phyloP scores from a whole-genome alignment of 441 rosid genomes.

The Isatis lusitanica region DNA sequence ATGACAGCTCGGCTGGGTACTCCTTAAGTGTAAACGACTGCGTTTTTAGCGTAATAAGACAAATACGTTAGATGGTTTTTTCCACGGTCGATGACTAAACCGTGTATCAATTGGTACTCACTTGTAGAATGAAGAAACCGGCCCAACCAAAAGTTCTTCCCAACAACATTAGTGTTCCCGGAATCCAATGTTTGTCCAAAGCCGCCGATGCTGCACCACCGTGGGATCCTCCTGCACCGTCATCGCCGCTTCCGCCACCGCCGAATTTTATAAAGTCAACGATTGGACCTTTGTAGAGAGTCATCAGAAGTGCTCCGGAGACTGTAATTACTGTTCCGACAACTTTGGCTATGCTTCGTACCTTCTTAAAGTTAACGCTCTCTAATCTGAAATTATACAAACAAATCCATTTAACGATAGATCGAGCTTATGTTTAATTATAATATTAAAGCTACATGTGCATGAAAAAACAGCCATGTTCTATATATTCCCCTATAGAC shows the following conservation, averaged over 20 bases:
- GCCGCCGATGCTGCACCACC: conserved; percentile 35
- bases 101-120: conserved; percentile 33
- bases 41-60: conserved; percentile 2
- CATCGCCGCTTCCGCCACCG: conserved; percentile 41
- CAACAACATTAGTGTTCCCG: conserved; percentile 70
- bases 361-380: conserved; percentile 58
- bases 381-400: conserved; percentile 56
- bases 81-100: conserved; percentile 17
- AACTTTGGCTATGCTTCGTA: conserved; percentile 71
- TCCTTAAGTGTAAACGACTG: conserved; percentile 78
- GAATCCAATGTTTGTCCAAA: conserved; percentile 56
- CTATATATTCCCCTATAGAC: background rate
- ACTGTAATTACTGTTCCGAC: conserved; percentile 79
- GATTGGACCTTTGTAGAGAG: conserved; percentile 86
- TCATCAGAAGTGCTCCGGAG: conserved; percentile 89
- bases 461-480: conserved; percentile 13
- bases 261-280: conserved; percentile 52
- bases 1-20: conserved; percentile 93
- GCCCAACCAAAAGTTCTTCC: conserved; percentile 73
- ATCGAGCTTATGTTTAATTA: background rate
- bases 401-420: background rate
- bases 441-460: background rate
- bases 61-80: background rate
- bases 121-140: conserved; percentile 84
- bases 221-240: conserved; percentile 32